Base-by-base conservation (phyloP, 805 yeast genomes). In the Candida xyloterini region DNA sequence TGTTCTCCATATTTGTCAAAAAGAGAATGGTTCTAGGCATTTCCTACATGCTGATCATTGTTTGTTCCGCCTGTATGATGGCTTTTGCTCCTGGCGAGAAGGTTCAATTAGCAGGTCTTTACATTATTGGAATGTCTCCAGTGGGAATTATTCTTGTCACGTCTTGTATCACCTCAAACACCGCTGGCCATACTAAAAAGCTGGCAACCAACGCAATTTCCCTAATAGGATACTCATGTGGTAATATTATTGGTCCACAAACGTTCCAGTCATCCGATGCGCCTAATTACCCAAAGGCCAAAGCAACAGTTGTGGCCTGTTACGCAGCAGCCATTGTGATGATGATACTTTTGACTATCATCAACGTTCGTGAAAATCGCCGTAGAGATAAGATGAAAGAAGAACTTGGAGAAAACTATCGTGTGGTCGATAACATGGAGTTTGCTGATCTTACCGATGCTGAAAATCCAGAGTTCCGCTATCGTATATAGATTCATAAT, bases 101-200 rank as follows among this genome's bases (percentile, higher is more conserved):
- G 5, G 53, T 51, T 34, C 47, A 51, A 33, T 40, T 59, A 10
- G 56, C 62, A 7, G 64, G 65, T 18, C 53, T 53, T 27, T 65
- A 65, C 47, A 35, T 57, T 5, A 29, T 58, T 13, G 46, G 46
- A 20, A 46, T 51, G 16, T 38, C 53, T 4, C 56, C 61, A 5
- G 42, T 59, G 16, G 56, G 57, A 23, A 53, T 56, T 51, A 52
- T 55, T 40, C 55, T 60, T 32, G 38, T 49, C 16, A 43, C 52
- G 9, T 54, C 61, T 11, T 47, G 49, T 40, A 55, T 62, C 9
- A 42, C 55, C 22, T 53, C 67, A 4, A 59, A 65, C 27, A 60
- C 68, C 36, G 67, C 79, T 7, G 79, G 79, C 27, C 67, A 74
- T 46, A 74, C 81, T 7, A 77, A 69, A 76, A 58, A 73, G 67